Conservation (phyloP, 345 rosid genomes). For the Brassica cretica region DNA sequence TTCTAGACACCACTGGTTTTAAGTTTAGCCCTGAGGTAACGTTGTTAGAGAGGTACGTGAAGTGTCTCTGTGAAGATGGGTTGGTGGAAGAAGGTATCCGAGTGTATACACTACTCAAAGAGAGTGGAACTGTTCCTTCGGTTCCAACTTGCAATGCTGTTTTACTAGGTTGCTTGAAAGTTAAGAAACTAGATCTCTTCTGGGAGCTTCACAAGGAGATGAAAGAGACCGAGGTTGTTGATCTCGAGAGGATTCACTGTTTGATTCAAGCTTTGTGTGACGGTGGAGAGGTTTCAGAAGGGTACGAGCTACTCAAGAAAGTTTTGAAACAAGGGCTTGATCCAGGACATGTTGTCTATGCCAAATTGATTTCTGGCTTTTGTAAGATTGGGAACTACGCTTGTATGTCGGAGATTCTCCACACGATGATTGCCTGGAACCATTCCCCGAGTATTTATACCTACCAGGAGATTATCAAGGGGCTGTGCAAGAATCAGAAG, state of each 20-base stretch:
- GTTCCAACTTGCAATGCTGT: conserved; percentile 54
- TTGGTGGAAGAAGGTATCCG: conserved; percentile 51
- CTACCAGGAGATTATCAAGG: conserved; percentile 58
- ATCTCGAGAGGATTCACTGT: conserved; percentile 50
- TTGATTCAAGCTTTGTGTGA: conserved; percentile 65
- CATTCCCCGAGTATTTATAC: conserved; percentile 46
- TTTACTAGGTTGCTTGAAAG: conserved; percentile 51
- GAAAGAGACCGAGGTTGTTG: conserved; percentile 43
- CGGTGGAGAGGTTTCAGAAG: conserved; percentile 43
- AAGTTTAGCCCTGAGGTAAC: conserved; percentile 33
- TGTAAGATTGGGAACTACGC: conserved; percentile 58
- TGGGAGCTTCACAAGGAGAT: conserved; percentile 57
- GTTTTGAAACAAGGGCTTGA: conserved; percentile 46
- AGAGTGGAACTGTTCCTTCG: conserved; percentile 34
- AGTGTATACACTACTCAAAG: conserved; percentile 42
- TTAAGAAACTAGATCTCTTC: conserved; percentile 40
- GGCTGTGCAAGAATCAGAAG: conserved; percentile 51
- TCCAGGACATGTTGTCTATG: conserved; percentile 56
- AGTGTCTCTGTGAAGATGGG: conserved; percentile 54
- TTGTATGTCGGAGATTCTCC: conserved; percentile 52
- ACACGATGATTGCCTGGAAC: conserved; percentile 47
- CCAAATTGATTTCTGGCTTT: conserved; percentile 54
- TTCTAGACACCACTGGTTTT: conserved; percentile 45
- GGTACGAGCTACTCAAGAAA: conserved; percentile 43
- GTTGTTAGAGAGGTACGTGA: conserved; percentile 49